These are phyloP conservation scores for Aspergillus avenaceus DNA, from an alignment of 495 filamentous ascomycete species.

Conservation along the genomic window DNA sequence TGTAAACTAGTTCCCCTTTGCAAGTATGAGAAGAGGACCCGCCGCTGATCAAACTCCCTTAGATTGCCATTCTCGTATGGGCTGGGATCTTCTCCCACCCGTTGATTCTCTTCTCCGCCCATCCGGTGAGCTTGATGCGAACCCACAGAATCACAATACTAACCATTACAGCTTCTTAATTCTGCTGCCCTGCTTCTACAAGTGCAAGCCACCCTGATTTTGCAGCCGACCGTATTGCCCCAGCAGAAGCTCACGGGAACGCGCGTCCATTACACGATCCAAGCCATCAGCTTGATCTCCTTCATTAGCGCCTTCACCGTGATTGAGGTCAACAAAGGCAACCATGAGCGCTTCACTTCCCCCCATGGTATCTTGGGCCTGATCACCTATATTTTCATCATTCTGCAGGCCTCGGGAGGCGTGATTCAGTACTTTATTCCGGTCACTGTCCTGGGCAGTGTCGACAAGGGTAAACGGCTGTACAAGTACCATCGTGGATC, in stretches of 20 bases:
- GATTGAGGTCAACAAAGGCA: constrained; percentile 79
- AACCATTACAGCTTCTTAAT: constrained; percentile 60
- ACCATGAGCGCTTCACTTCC: constrained; percentile 68
- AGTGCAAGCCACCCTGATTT: constrained; percentile 74
- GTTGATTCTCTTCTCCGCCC: constrained; percentile 72
- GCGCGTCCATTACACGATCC: constrained; percentile 61
- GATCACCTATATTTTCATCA: constrained; percentile 65
- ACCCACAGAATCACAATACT: constrained; percentile 1
- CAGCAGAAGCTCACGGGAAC: constrained; percentile 70
- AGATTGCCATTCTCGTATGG: constrained; percentile 74
- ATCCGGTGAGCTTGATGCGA: constrained; percentile 57
- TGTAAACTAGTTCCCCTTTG: constrained; percentile 33
- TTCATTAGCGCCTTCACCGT: constrained; percentile 66
- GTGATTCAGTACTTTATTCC: constrained; percentile 75
- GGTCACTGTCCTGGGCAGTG: constrained; percentile 61
- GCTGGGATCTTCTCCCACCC: constrained; percentile 62
- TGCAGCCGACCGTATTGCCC: constrained; percentile 81
- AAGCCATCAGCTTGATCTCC: constrained; percentile 55
- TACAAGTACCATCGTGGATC: constrained; percentile 84
- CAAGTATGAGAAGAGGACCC: background rate
- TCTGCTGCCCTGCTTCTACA: constrained; percentile 67
- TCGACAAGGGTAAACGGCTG: constrained; percentile 70
- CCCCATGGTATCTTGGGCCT: constrained; percentile 77
- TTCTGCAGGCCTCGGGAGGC: constrained; percentile 71
- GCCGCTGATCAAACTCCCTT: constrained; percentile 18